Evolutionary conservation across 2,329 filamentous ascomycete genomes (phyloP).

Genomic region (Ascochyta clinopodiicola): DNA sequence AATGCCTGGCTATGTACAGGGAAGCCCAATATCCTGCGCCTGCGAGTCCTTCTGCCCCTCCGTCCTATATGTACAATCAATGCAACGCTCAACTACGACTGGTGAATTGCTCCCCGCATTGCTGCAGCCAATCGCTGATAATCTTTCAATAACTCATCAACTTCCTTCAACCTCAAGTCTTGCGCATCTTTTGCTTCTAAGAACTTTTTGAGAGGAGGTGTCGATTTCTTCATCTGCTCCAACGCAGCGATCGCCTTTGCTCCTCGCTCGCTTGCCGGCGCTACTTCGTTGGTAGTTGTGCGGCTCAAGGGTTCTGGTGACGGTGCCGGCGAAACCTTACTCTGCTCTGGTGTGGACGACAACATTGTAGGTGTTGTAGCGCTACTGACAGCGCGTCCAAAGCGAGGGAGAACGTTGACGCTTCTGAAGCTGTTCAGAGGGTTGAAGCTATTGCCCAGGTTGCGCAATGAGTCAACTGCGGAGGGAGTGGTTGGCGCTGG

Average conservation of each 20-base stretch:
- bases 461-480: conserved; percentile 81
- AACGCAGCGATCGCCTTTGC: conserved; percentile 52
- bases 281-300: conserved; percentile 29
- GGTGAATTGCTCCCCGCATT: conserved; percentile 52
- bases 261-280: conserved; percentile 40
- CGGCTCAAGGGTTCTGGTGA: conserved; percentile 25
- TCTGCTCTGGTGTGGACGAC: conserved; percentile 48
- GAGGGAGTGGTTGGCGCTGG: conserved; percentile 55
- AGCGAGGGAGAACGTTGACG: conserved; percentile 76
- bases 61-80: background rate
- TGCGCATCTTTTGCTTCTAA: conserved; percentile 54
- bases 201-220: conserved; percentile 56
- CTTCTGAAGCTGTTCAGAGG: conserved; percentile 79
- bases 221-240: conserved; percentile 53
- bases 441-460: conserved; percentile 79
- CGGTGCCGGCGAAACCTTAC: conserved; percentile 32
- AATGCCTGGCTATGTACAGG: background rate
- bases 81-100: conserved; percentile 17
- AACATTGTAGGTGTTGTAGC: conserved; percentile 50
- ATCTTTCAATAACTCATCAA: conserved; percentile 55
- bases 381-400: conserved; percentile 64
- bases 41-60: background rate
- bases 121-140: conserved; percentile 54
- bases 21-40: background rate
- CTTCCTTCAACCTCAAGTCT: conserved; percentile 56